Evolutionary conservation across 345 rosid species (phyloP), one percentile per base, ranked within the genome.

Genomic region (Leavenworthia alabamica): DNA sequence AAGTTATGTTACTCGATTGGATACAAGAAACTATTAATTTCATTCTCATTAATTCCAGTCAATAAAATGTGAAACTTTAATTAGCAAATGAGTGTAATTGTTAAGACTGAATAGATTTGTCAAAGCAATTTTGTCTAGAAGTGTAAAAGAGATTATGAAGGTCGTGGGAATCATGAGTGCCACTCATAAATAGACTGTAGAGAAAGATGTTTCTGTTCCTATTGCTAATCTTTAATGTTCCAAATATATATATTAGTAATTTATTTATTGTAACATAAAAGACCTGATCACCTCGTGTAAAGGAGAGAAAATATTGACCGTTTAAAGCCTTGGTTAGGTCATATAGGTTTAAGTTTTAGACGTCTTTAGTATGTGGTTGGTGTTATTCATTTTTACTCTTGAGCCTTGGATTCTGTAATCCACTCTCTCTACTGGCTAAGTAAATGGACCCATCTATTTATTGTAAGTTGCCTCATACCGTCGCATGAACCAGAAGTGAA

Each of bases 81-180:
- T n/a, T n/a, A n/a, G n/a, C n/a, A n/a, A n/a, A n/a, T n/a, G n/a
- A n/a, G n/a, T n/a, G n/a, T n/a, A n/a, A n/a, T n/a, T n/a, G n/a
- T n/a, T n/a, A n/a, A n/a, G n/a, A n/a, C n/a, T n/a, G n/a, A n/a
- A n/a, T n/a, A n/a, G 20, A 33, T 54, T 43, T 54, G 54, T 54
- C 46, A 1, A 32, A 65, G 29, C 62, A 44, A 55, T 15, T 33
- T 28, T 40, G 35, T n/a, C 32, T 12, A 32, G 7, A 36, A 52
- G 54, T 40, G 46, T 52, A 43, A 52, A 60, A 24, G 40, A 65
- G 70, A 33, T 29, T 44, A 13, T 2, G 50, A 23, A 59, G 60
- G 69, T 51, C 74, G 78, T 82, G 74, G 80, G 64, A 58, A 80
- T 70, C 76, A 80, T 74, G 89, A 85, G 78, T 78, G 83, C 74